These are phyloP conservation scores for Fusarium gaditjirri DNA, from an alignment of 2,329 filamentous ascomycete genomes.

Conservation along the genomic window DNA sequence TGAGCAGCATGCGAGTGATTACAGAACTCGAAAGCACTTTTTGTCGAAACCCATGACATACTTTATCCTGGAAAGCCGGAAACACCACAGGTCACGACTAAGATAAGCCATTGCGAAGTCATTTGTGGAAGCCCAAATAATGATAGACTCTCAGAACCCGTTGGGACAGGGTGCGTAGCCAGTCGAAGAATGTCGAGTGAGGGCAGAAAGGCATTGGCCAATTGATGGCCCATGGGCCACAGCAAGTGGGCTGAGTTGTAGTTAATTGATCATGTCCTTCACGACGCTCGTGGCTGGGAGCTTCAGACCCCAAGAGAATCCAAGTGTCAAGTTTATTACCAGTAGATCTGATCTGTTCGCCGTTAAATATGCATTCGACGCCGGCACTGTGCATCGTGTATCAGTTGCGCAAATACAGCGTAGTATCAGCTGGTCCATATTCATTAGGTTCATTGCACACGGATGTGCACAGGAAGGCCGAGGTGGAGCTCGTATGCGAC, in stretches of 20 bases:
- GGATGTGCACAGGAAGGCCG: constrained; percentile 10
- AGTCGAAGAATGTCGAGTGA: constrained; percentile 17
- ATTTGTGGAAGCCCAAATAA: constrained; percentile 16
- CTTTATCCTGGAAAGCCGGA: background rate
- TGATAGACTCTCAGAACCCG: constrained; percentile 10
- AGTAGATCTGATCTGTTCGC: constrained; percentile 24
- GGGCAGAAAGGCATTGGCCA: constrained; percentile 38
- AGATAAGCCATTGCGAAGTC: constrained; percentile 9
- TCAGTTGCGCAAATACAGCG: constrained; percentile 18
- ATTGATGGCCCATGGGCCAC: constrained; percentile 25
- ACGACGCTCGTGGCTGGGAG: constrained; percentile 34
- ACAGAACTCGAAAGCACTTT: background rate
- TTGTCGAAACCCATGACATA: background rate
- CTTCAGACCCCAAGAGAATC: constrained; percentile 26
- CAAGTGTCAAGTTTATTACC: constrained; percentile 27
- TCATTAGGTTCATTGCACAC: constrained; percentile 12
- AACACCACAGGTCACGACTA: constrained; percentile 8
- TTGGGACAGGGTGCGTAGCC: constrained; percentile 8
- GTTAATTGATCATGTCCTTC: constrained; percentile 29
- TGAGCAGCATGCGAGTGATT: background rate
- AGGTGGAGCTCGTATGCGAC: constrained; percentile 10
- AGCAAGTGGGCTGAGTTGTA: constrained; percentile 38
- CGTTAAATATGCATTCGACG: constrained; percentile 9
- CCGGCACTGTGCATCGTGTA: constrained; percentile 20
- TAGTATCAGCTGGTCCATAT: background rate